Conservation (phyloP, 768 basidiomycete genomes). For the Saitozyma sp. region DNA sequence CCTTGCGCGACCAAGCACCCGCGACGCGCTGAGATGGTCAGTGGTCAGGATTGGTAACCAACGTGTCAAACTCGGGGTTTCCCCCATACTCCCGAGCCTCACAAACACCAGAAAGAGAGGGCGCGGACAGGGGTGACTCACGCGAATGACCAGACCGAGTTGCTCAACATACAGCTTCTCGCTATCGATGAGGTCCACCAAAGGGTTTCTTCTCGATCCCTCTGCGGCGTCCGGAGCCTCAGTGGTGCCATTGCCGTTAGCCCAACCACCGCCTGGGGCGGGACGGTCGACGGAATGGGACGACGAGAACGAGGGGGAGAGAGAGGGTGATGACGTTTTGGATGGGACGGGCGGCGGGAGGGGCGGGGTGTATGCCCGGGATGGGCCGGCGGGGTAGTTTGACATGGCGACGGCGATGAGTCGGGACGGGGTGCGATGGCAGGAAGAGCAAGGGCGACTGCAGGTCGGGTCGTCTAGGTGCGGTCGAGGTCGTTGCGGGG, state of each 20-base stretch:
- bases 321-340: neutral
- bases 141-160: slow-evolving; percentile 84
- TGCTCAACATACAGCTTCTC: slow-evolving; percentile 90
- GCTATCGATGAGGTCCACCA: slow-evolving; percentile 88
- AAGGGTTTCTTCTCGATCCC: slow-evolving; percentile 62
- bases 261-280: neutral
- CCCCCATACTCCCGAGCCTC: too few species aligned
- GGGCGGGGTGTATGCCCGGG: neutral
- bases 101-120: too few species aligned
- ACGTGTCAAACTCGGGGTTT: neutral
- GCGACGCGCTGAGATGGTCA: slow-evolving; percentile 73
- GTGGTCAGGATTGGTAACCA: neutral
- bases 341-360: slow-evolving; percentile 12
- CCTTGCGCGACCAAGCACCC: slow-evolving; percentile 93
- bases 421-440: too few species aligned
- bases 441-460: too few species aligned
- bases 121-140: slow-evolving; percentile 54
- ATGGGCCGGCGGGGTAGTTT: slow-evolving; percentile 5
- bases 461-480: too few species aligned
- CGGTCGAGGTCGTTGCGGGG: too few species aligned
- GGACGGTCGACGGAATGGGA: slow-evolving; percentile 1
- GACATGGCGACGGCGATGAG: slow-evolving; percentile 1
- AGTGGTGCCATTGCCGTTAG: neutral
- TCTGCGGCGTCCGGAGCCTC: slow-evolving; percentile 7
- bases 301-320: neutral